These are phyloP conservation scores for Neodidymelliopsis sp. DNA, from an alignment of 2,329 filamentous ascomycete species.

Conservation along the genomic window DNA sequence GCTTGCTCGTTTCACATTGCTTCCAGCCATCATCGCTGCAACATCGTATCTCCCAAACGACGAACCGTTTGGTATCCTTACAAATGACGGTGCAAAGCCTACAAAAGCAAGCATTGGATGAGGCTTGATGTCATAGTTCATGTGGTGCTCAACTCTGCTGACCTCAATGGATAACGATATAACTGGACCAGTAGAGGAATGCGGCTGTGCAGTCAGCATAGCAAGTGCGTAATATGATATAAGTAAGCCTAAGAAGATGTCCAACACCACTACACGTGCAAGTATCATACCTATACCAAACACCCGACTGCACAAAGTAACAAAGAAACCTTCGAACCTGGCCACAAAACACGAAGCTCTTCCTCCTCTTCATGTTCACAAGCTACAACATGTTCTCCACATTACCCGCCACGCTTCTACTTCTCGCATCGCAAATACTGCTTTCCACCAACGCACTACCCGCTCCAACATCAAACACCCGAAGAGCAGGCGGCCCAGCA, in stretches of 20 bases:
- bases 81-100: neutral
- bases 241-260: too few species aligned
- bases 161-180: neutral
- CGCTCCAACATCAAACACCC: constrained; percentile 2
- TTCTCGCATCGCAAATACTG: neutral
- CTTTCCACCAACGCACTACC: neutral
- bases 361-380: too few species aligned
- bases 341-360: neutral
- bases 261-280: too few species aligned
- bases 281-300: too few species aligned
- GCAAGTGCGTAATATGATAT: too few species aligned
- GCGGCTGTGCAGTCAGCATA: neutral
- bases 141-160: neutral
- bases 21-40: constrained; percentile 10
- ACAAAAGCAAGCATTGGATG: neutral
- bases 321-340: neutral
- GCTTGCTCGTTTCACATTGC: neutral
- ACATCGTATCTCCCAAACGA: constrained; percentile 3
- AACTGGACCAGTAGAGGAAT: neutral
- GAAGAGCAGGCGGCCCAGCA: constrained; percentile 49
- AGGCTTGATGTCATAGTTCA: neutral
- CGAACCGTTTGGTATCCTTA: neutral
- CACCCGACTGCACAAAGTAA: too few species aligned
- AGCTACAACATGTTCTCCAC: neutral
- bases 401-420: neutral